A percentile compares a stretch with the other conserved stretches of the same genome.
phyloP scores from a whole-genome alignment of 176 grass and related monocot species.

The Triticum timopheevii region DNA sequence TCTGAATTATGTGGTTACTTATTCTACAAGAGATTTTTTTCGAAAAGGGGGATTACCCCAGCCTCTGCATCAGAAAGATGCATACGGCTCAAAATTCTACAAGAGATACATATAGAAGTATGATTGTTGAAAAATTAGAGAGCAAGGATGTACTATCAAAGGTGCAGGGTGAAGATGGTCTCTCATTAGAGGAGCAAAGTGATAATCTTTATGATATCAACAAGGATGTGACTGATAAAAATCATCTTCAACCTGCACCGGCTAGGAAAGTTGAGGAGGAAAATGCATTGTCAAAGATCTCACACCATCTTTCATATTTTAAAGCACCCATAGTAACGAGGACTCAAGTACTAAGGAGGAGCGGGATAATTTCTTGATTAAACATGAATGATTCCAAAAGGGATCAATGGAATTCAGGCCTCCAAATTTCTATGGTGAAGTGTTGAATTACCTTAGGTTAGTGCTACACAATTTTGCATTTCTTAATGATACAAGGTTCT shows the following conservation, averaged over 20 bases:
- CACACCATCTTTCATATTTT: slow-evolving; percentile 49
- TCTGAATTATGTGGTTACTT: neutral
- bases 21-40: neutral
- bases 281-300: no score
- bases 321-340: slow-evolving; percentile 33
- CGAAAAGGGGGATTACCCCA: no score
- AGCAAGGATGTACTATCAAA: no score
- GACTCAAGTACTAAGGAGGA: no score
- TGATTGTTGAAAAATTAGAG: no score
- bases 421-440: slow-evolving; percentile 77
- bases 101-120: no score
- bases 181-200: no score
- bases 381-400: slow-evolving; percentile 63
- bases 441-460: slow-evolving; percentile 85
- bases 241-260: neutral
- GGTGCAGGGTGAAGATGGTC: no score
- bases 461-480: neutral
- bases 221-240: slow-evolving; percentile 3
- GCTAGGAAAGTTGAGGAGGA: neutral
- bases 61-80: no score
- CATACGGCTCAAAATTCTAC: no score
- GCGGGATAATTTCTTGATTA: slow-evolving; percentile 59
- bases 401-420: slow-evolving; percentile 74
- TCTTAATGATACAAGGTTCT: neutral
- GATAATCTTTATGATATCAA: neutral